Percentiles rank a stretch among this genome's conserved stretches.
phyloP scores from a whole-genome alignment of 2,329 filamentous ascomycete species.

The Pyrenophora graminea region DNA sequence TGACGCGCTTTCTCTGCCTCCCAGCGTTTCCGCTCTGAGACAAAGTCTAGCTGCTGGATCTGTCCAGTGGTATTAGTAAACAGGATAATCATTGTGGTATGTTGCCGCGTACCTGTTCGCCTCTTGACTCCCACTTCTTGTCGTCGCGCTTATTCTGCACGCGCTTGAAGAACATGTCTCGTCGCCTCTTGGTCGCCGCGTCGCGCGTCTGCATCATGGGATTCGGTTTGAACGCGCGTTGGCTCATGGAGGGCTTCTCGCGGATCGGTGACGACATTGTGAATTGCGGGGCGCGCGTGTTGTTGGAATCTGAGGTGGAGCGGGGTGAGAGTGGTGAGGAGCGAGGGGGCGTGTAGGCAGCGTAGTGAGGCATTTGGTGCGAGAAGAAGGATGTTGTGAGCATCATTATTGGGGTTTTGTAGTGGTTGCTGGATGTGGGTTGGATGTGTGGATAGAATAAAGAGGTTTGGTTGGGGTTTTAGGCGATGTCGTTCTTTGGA shows the following conservation, averaged over 20 bases:
- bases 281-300: conserved; percentile 29
- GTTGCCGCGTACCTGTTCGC: conserved; percentile 50
- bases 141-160: conserved; percentile 53
- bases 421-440: not conserved
- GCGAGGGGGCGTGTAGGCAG: conserved; percentile 36
- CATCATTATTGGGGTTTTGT: conserved; percentile 26
- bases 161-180: conserved; percentile 70
- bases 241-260: conserved; percentile 22
- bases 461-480: conserved; percentile 1
- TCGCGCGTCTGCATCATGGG: conserved; percentile 65
- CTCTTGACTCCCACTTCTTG: conserved; percentile 50
- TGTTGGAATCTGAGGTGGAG: conserved; percentile 42
- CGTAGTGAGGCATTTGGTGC: conserved; percentile 30
- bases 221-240: conserved; percentile 61
- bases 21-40: conserved; percentile 51
- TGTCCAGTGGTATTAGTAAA: conserved; percentile 24
- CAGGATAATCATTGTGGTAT: too few species aligned
- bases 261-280: conserved; percentile 32
- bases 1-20: conserved; percentile 50
- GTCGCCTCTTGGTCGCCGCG: conserved; percentile 65
- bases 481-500: not conserved
- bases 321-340: conserved; percentile 53
- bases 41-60: conserved; percentile 55
- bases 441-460: not conserved
- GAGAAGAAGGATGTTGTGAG: conserved; percentile 34